Conservation (phyloP, 176 grass and related monocot genomes). For the Ampelocalamus luodianensis region DNA sequence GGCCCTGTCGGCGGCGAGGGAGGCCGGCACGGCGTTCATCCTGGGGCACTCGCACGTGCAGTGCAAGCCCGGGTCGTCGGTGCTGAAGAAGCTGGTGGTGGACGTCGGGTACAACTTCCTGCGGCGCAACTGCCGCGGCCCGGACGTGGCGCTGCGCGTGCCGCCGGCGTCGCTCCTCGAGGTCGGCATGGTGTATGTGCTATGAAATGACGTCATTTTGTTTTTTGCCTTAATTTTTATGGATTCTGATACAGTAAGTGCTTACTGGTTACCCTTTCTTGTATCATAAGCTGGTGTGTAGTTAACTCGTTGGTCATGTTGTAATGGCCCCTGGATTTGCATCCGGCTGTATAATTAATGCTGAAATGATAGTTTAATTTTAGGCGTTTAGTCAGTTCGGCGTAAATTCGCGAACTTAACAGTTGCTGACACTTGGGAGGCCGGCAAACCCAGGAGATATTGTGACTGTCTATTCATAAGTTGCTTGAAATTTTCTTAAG, state of each 20-base stretch:
- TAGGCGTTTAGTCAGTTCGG: no score
- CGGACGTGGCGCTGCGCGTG: slow-evolving; percentile 82
- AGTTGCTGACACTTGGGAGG: no score
- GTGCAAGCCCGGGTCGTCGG: slow-evolving; percentile 78
- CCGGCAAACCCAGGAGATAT: no score
- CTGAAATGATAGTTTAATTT: neutral
- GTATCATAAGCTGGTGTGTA: slow-evolving; percentile 24
- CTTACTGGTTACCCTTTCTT: neutral
- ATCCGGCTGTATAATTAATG: slow-evolving; percentile 12
- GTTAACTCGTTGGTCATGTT: slow-evolving; percentile 16
- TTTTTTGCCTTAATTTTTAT: neutral
- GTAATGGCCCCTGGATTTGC: neutral
- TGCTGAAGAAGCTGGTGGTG: slow-evolving; percentile 74
- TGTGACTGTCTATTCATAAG: no score
- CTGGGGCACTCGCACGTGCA: slow-evolving; percentile 90
- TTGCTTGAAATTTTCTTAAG: no score
- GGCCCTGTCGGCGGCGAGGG: slow-evolving; percentile 62
- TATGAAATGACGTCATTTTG: slow-evolving; percentile 44
- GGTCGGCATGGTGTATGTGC: slow-evolving; percentile 98
- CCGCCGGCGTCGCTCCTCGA: slow-evolving; percentile 92
- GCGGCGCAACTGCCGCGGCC: slow-evolving; percentile 80
- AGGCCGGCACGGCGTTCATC: slow-evolving; percentile 88
- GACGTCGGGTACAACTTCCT: slow-evolving; percentile 91
- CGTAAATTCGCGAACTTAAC: no score
- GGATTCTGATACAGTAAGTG: neutral